phyloP scores from a whole-genome alignment of 192 early-diverging fungal genomes.

The Dimargaris cristalligena region DNA sequence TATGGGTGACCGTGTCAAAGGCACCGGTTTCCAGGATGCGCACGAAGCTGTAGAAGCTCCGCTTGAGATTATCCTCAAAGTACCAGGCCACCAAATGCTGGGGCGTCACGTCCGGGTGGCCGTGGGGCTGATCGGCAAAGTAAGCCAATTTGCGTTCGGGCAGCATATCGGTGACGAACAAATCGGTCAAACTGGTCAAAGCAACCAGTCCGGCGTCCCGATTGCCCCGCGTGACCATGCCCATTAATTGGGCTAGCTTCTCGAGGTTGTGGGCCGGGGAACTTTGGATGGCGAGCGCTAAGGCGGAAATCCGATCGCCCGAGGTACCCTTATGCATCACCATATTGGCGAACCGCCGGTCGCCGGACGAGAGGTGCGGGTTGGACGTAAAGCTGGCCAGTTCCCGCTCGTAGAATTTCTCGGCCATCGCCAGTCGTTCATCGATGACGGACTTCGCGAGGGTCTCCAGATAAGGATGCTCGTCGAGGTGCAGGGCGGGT shows the following conservation, averaged over 20 bases:
- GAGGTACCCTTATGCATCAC: constrained; percentile 84
- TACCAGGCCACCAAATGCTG: constrained; percentile 78
- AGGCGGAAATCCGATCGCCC: constrained; percentile 81
- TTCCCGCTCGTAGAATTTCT: neutral
- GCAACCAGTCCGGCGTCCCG: constrained; percentile 73
- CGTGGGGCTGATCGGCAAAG: constrained; percentile 79
- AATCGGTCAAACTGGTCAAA: constrained; percentile 76
- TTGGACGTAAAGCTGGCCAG: neutral
- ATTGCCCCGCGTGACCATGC: constrained; percentile 81
- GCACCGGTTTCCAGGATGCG: constrained; percentile 70
- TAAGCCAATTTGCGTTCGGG: constrained; percentile 82
- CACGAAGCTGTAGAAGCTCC: constrained; percentile 78
- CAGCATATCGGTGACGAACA: constrained; percentile 60
- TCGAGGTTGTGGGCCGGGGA: constrained; percentile 69
- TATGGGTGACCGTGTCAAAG: constrained; percentile 70
- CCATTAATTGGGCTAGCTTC: constrained; percentile 55
- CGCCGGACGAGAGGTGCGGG: constrained; percentile 12
- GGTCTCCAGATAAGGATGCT: no score
- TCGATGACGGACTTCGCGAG: no score
- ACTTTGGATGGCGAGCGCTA: constrained; percentile 83
- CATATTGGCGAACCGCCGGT: constrained; percentile 71
- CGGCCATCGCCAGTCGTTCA: neutral
- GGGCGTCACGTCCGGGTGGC: constrained; percentile 34
- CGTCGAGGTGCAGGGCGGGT: no score
- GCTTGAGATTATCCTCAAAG: constrained; percentile 90